These are phyloP conservation scores for Sclerotinia trifoliorum DNA, from an alignment of 2,329 filamentous ascomycete genomes.

Conservation along the genomic window DNA sequence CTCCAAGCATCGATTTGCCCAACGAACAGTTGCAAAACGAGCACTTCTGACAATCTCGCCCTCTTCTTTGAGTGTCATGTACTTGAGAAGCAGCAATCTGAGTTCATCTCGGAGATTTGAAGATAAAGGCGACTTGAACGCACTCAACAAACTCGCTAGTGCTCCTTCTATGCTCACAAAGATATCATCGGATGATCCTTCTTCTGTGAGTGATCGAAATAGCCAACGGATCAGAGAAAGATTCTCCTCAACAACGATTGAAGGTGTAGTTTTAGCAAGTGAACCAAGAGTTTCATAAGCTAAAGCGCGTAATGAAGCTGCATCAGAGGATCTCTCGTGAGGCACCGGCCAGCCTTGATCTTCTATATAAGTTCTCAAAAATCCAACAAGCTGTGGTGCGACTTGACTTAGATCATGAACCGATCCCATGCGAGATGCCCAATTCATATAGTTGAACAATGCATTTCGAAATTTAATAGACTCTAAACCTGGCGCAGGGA, in stretches of 20 bases:
- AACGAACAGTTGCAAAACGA: conserved; percentile 79
- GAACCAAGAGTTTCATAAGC: conserved; percentile 91
- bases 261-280: conserved; percentile 64
- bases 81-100: conserved; percentile 60
- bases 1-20: conserved; percentile 82
- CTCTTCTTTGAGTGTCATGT: conserved; percentile 58
- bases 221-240: conserved; percentile 70
- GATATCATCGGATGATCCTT: conserved; percentile 69
- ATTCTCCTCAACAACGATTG: conserved; percentile 50
- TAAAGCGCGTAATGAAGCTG: conserved; percentile 68
- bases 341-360: conserved; percentile 80
- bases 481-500: conserved; percentile 50
- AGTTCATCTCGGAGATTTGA: conserved; percentile 35
- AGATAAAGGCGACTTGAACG: conserved; percentile 47
- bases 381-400: conserved; percentile 64
- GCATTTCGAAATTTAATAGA: conserved; percentile 76
- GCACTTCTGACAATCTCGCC: conserved; percentile 65
- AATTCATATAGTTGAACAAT: conserved; percentile 82
- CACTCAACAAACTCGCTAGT: conserved; percentile 71
- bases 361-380: conserved; percentile 71
- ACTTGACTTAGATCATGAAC: conserved; percentile 60
- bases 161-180: conserved; percentile 88
- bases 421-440: conserved; percentile 74
- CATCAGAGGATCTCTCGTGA: conserved; percentile 56
- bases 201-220: conserved; percentile 78